These are phyloP conservation scores for Xylaria sp. DNA, from an alignment of 2,329 filamentous ascomycete species.

Conservation along the genomic window DNA sequence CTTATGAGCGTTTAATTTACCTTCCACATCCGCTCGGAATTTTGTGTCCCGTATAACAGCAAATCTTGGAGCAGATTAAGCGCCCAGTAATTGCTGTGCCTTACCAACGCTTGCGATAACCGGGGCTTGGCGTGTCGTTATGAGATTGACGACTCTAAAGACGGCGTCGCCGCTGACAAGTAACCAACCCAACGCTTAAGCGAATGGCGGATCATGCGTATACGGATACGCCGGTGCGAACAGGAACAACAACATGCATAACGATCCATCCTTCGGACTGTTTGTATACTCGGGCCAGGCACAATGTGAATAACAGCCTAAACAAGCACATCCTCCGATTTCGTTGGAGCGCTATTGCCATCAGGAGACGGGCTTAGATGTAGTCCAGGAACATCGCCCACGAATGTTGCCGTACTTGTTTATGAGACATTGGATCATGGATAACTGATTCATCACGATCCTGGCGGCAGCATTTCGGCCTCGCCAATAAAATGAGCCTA, in stretches of 20 bases:
- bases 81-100: background rate
- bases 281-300: constrained; percentile 6
- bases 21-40: background rate
- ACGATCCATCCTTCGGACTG: constrained; percentile 19
- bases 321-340: constrained; percentile 10
- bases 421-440: background rate
- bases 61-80: background rate
- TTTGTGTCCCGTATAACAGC: background rate
- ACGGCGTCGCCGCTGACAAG: constrained; percentile 23
- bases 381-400: background rate
- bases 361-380: background rate
- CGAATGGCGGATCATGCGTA: constrained; percentile 18
- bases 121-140: background rate
- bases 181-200: constrained; percentile 11
- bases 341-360: background rate
- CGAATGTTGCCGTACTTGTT: background rate
- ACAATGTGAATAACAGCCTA: background rate
- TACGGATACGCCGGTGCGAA: constrained; percentile 24
- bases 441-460: background rate
- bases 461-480: constrained; percentile 9
- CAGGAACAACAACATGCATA: constrained; percentile 7
- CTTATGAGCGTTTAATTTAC: background rate
- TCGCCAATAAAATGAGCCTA: constrained; percentile 2
- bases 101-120: constrained; percentile 10
- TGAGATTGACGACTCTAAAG: background rate